phyloP scores from a whole-genome alignment of 2,329 filamentous ascomycete genomes.

The Ophiostoma fasciatum region DNA sequence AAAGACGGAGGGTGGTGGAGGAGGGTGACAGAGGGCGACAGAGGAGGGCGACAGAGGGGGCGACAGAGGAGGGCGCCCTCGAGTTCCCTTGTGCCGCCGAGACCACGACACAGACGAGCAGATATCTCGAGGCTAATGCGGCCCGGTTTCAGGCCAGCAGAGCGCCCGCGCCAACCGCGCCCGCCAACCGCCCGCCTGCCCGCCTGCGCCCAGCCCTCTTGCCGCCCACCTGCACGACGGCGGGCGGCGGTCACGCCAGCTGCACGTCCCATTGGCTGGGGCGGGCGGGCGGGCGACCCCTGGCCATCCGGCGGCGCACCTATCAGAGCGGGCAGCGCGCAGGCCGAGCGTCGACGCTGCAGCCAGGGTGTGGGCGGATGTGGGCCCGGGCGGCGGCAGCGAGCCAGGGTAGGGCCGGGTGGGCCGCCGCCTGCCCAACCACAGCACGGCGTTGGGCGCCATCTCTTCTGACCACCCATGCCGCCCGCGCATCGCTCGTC shows the following conservation, averaged over 20 bases:
- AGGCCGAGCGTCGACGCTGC: too few species aligned
- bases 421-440: slow-evolving; percentile 3
- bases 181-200: too few species aligned
- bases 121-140: slow-evolving; percentile 6
- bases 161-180: too few species aligned
- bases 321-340: slow-evolving; percentile 20
- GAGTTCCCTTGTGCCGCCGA: too few species aligned
- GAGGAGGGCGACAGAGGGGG: too few species aligned
- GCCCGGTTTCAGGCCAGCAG: slow-evolving; percentile 6
- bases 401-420: slow-evolving; percentile 3
- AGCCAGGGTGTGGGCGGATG: too few species aligned
- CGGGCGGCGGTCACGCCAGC: slow-evolving; percentile 24
- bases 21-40: too few species aligned
- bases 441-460: slow-evolving; percentile 7
- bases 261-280: slow-evolving; percentile 23
- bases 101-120: too few species aligned
- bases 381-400: slow-evolving; percentile 8
- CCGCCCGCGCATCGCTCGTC: background rate
- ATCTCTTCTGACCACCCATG: too few species aligned
- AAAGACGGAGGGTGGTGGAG: too few species aligned
- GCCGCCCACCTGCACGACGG: slow-evolving; percentile 27
- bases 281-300: background rate
- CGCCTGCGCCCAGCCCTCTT: too few species aligned
- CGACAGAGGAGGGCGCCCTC: too few species aligned
- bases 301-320: slow-evolving; percentile 13